Percentiles rank a stretch among this genome's conserved stretches.
Evolutionary conservation across 768 basidiomycete genomes (phyloP).

Genomic region (Basidioascus undulatus): DNA sequence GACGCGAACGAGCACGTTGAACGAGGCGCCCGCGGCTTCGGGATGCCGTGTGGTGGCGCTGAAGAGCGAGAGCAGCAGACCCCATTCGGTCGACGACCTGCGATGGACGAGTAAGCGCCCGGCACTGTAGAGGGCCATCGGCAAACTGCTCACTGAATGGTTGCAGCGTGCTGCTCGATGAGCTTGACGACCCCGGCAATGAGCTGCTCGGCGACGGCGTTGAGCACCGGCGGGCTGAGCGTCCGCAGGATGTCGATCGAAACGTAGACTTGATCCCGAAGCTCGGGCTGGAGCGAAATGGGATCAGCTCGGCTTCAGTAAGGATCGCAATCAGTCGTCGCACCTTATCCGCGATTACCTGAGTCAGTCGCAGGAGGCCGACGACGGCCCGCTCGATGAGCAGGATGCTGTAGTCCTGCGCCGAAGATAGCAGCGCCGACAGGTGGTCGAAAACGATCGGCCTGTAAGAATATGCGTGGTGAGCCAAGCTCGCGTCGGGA

Average conservation of each 20-base stretch:
- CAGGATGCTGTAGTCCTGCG: conserved; percentile 63
- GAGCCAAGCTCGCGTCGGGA: not conserved
- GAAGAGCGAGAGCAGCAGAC: conserved; percentile 64
- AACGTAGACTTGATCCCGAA: conserved; percentile 83
- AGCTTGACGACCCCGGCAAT: conserved; percentile 52
- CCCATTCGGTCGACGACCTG: conserved; percentile 89
- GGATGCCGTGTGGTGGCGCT: conserved; percentile 63
- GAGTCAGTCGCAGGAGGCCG: conserved; percentile 57
- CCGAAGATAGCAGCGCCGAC: conserved; percentile 47
- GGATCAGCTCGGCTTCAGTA: not conserved
- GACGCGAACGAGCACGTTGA: conserved; percentile 49
- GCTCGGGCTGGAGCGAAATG: conserved; percentile 28
- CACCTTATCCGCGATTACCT: conserved; percentile 57
- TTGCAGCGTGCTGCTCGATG: conserved; percentile 45
- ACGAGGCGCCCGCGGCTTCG: conserved; percentile 63
- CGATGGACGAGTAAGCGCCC: not conserved
- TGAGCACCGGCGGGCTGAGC: conserved; percentile 48
- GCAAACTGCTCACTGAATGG: conserved; percentile 32
- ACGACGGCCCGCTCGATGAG: conserved; percentile 87
- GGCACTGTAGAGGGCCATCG: not conserved
- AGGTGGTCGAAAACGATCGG: conserved; percentile 86
- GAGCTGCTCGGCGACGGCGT: conserved; percentile 76
- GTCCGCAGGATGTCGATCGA: conserved; percentile 74
- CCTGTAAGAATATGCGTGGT: conserved; percentile 26
- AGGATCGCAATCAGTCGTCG: conserved; percentile 12